Conservation (phyloP, 1,139 yeast genomes). For the Scheffersomyces segobiensis region DNA sequence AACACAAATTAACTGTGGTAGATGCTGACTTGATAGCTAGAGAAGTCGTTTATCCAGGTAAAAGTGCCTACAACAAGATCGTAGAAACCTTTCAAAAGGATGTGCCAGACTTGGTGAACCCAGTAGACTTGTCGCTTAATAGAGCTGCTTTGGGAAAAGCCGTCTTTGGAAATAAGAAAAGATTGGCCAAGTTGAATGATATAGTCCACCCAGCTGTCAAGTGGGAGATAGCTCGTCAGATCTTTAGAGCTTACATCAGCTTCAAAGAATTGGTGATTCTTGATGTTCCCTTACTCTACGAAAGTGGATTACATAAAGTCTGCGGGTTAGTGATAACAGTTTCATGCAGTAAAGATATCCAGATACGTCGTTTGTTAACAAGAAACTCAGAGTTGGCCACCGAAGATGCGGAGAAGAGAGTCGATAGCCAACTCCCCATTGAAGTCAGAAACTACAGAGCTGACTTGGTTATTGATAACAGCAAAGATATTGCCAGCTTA, state of each 20-base stretch:
- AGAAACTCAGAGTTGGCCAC: constrained; percentile 68
- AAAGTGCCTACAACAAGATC: constrained; percentile 65
- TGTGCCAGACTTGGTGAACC: constrained; percentile 55
- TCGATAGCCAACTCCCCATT: constrained; percentile 73
- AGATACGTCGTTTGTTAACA: constrained; percentile 58
- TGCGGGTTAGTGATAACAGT: constrained; percentile 79
- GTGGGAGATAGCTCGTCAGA: constrained; percentile 58
- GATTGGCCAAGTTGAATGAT: constrained; percentile 58
- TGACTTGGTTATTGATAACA: constrained; percentile 70
- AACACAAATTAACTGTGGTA: constrained; percentile 58
- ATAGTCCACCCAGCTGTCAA: constrained; percentile 92
- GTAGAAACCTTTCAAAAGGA: constrained; percentile 56
- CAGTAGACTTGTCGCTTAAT: constrained; percentile 54
- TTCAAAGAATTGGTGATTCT: constrained; percentile 61
- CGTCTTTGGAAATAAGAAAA: constrained; percentile 69
- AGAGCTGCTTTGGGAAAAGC: constrained; percentile 75
- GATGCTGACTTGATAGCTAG: constrained; percentile 93
- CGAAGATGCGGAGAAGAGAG: constrained; percentile 72
- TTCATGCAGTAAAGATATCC: constrained; percentile 56
- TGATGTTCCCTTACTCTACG: constrained; percentile 90
- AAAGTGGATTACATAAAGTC: constrained; percentile 64
- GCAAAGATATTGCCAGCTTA: constrained; percentile 51
- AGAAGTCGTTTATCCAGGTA: constrained; percentile 81
- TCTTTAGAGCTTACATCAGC: constrained; percentile 55
- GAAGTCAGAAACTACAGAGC: constrained; percentile 58